Base-by-base conservation (phyloP, 2,329 filamentous ascomycete genomes). In the Penicillium sp. region DNA sequence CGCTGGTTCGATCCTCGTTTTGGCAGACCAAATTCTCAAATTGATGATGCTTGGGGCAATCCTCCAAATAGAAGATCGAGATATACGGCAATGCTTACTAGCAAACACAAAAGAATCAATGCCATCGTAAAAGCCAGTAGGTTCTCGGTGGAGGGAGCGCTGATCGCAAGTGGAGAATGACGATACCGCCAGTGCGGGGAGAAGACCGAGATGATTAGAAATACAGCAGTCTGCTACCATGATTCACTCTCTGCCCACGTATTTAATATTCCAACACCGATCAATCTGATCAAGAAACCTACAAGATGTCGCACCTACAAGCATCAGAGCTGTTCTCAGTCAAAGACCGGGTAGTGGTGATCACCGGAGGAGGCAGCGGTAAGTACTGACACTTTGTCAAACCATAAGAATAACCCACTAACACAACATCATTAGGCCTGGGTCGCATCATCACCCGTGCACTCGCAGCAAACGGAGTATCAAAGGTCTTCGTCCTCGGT, bases 361-460 rank as follows among this genome's bases (percentile, higher is more conserved):
- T 85, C 50, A 85, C 82, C 2, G 83, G 83, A 37, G 81, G 81
- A 46, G 82, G 82, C 39, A 80, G 74, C 48, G 81, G 82, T 75
- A 74, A 67, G 63, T 16, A 33, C 11, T 16, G 10, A 23, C 35
- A 25, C 35, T n/a, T 44, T 23, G 37, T 35, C 35, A 56, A 27
- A 9, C 10, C 13, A 26, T 47, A 23, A 33, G 11, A 33, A 25
- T 9, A 25, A 35, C 16, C 37, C 16, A 5, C 59, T 60, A 37
- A 63, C 8, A 26, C 10, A 3, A 8, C 2, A 9, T 33, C 33
- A 31, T 27, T 37, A 76, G 75, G 75, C 23, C 64, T 81, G 16
- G 79, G 79, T 1, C 69, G 78, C 4, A 78, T 77, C 59, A 78
- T 80, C 57, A 76, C 80, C 6, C 69, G 73, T 53, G 78, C 79